Conservation (phyloP, 2,329 filamentous ascomycete genomes). For the Penicillium expansum region DNA sequence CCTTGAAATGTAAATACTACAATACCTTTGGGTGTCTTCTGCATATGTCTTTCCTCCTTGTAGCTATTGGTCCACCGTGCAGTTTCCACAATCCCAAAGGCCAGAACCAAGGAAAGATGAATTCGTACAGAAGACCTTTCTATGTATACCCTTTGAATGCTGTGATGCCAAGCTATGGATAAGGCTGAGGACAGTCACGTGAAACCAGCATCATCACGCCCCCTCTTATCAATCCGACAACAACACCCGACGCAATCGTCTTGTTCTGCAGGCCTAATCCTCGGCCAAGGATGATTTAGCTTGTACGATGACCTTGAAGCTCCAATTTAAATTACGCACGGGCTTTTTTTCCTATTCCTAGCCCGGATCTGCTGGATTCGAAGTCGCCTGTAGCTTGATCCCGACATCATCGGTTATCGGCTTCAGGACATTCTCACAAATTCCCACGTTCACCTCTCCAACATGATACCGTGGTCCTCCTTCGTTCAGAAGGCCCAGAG, state of each 20-base stretch:
- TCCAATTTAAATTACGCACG: conserved; percentile 17
- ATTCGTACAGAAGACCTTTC: not conserved
- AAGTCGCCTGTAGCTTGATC: conserved; percentile 26
- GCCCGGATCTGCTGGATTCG: conserved; percentile 19
- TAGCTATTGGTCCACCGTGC: no score
- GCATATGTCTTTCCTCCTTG: no score
- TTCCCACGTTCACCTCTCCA: conserved; percentile 15
- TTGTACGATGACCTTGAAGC: conserved; percentile 30
- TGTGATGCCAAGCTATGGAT: conserved; percentile 7
- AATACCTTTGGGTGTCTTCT: not conserved
- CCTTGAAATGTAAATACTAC: no score
- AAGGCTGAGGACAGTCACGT: conserved; percentile 23
- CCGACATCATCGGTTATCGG: conserved; percentile 19
- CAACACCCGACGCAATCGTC: conserved; percentile 16
- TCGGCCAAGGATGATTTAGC: conserved; percentile 23
- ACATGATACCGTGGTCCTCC: conserved; percentile 66
- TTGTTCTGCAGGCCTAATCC: conserved; percentile 19
- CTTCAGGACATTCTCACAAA: conserved; percentile 2
- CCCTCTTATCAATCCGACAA: conserved; percentile 26
- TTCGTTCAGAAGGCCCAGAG: conserved; percentile 95
- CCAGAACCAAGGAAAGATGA: no score
- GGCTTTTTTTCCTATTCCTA: conserved; percentile 24
- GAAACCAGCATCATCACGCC: conserved; percentile 14
- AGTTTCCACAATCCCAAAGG: not conserved
- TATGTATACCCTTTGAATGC: not conserved